These are phyloP conservation scores for Zizania palustris DNA, from an alignment of 202 grass and related monocot genomes.

Conservation along the genomic window DNA sequence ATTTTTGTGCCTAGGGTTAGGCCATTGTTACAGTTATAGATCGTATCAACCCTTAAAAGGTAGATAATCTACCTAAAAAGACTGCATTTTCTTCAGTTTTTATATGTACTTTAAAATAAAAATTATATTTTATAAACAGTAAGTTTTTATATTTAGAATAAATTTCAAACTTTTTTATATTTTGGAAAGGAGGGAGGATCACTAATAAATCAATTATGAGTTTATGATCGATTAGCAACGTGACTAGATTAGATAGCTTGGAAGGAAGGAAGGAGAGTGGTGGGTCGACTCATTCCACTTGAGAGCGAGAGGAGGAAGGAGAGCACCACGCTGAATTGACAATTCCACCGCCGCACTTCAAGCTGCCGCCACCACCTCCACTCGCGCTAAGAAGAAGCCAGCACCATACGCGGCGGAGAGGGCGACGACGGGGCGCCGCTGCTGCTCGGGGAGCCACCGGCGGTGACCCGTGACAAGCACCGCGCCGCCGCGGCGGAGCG, in stretches of 20 bases:
- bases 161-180: too few relatives aligned
- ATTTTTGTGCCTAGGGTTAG: neutral
- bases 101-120: too few relatives aligned
- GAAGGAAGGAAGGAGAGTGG: neutral
- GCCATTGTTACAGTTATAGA: neutral
- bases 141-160: too few relatives aligned
- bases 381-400: neutral
- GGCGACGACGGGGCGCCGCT: neutral
- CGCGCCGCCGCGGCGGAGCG: neutral
- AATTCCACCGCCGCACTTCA: neutral
- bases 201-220: too few relatives aligned
- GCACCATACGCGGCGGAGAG: slow-evolving; percentile 29
- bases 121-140: too few relatives aligned
- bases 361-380: too few relatives aligned
- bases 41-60: neutral
- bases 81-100: too few relatives aligned
- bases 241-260: too few relatives aligned
- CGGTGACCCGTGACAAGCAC: neutral
- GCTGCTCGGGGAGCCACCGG: slow-evolving; percentile 17
- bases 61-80: too few relatives aligned
- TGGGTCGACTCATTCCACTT: neutral
- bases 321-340: neutral
- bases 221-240: too few relatives aligned
- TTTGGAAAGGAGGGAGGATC: too few relatives aligned
- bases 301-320: neutral